Percentiles rank a stretch among this genome's conserved stretches.
These are phyloP conservation scores for Saturnispora sekii DNA, from an alignment of 805 yeast genomes.

Conservation along the genomic window DNA sequence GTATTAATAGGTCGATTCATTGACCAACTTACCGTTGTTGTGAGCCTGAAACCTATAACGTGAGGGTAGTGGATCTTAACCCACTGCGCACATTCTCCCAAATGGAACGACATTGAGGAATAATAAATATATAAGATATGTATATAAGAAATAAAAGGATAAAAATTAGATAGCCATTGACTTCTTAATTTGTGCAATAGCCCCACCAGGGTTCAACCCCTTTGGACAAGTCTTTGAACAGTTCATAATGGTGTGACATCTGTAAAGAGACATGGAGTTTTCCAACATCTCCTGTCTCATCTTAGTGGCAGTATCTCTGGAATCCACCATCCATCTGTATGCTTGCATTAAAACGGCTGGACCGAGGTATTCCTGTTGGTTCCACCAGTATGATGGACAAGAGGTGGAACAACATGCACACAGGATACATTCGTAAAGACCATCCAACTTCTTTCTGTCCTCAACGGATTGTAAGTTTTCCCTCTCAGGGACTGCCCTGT, in stretches of 20 bases:
- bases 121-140: not conserved
- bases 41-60: no score
- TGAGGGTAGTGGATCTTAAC: no score
- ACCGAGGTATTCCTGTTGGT: slow-evolving; percentile 95
- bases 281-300: slow-evolving; percentile 82
- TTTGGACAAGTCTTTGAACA: slow-evolving; percentile 98
- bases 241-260: slow-evolving; percentile 99
- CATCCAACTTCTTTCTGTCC: slow-evolving; percentile 94
- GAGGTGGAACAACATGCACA: slow-evolving; percentile 99
- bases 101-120: not conserved
- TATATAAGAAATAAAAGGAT: slow-evolving; percentile 8
- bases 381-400: slow-evolving; percentile 99
- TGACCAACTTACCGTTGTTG: no score
- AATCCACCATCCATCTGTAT: slow-evolving; percentile 96
- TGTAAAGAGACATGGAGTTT: slow-evolving; percentile 94
- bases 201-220: slow-evolving; percentile 94
- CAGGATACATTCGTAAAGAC: slow-evolving; percentile 92
- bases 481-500: slow-evolving; percentile 78
- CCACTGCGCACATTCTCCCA: no score
- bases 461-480: slow-evolving; percentile 86
- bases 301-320: slow-evolving; percentile 84
- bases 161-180: slow-evolving; percentile 62
- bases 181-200: slow-evolving; percentile 96
- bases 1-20: no score
- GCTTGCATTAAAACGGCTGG: slow-evolving; percentile 99